These are phyloP conservation scores for Plantago elongata DNA, from an alignment of 257 asterid genomes.

Conservation along the genomic window DNA sequence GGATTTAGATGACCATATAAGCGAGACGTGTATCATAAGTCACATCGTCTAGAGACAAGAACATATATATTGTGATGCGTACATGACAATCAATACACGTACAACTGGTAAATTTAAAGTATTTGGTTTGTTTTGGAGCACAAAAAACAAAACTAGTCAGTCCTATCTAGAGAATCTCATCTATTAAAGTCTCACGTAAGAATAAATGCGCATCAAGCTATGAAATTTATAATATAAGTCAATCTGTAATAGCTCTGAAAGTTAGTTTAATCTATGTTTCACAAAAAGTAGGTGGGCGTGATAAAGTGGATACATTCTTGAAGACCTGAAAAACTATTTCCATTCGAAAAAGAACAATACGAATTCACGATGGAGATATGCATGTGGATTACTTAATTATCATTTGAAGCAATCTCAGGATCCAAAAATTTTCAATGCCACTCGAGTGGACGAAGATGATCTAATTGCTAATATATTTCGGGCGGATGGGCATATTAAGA, in stretches of 20 bases:
- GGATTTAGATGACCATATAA: too few species aligned
- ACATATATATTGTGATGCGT: slow-evolving; percentile 1
- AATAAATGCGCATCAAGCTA: neutral
- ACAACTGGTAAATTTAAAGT: neutral
- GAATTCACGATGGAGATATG: neutral
- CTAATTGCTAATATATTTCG: too few species aligned
- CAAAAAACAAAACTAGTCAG: neutral
- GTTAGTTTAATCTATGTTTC: neutral
- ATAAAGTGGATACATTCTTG: neutral
- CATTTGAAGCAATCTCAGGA: neutral
- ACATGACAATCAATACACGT: neutral
- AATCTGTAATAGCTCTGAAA: neutral
- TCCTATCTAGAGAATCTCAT: neutral
- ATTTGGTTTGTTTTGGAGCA: neutral
- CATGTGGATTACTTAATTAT: neutral
- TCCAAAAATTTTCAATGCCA: neutral
- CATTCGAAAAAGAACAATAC: neutral
- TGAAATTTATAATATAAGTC: too few species aligned
- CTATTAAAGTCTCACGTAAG: neutral
- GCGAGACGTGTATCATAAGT: too few species aligned
- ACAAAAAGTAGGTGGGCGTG: neutral
- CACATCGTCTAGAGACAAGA: neutral
- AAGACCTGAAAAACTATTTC: neutral
- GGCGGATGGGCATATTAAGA: too few species aligned
- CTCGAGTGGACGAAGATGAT: too few species aligned